phyloP scores from a whole-genome alignment of 768 basidiomycete species.

The Leccinum subgranulosum region DNA sequence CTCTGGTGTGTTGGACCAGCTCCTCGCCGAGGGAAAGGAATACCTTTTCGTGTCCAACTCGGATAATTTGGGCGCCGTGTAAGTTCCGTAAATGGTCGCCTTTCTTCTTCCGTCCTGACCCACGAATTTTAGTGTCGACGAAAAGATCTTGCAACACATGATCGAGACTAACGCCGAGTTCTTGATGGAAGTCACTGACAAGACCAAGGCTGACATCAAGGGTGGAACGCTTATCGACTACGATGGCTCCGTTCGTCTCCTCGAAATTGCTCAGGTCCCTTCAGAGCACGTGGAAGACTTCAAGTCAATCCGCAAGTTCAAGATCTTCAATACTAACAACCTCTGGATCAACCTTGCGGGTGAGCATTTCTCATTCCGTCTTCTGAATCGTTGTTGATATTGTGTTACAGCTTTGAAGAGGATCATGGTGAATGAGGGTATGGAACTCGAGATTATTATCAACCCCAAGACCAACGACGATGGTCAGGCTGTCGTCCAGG shows the following conservation, averaged over 20 bases:
- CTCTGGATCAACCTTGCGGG: slow-evolving; percentile 54
- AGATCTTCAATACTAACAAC: slow-evolving; percentile 77
- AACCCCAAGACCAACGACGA: slow-evolving; percentile 69
- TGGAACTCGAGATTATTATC: slow-evolving; percentile 81
- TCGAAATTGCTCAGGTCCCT: slow-evolving; percentile 75
- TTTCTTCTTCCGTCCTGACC: slow-evolving; percentile 1
- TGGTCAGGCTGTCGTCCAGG: slow-evolving; percentile 69
- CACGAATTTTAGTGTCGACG: slow-evolving; percentile 49
- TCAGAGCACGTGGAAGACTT: slow-evolving; percentile 72
- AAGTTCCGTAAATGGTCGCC: slow-evolving; percentile 14
- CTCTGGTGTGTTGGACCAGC: slow-evolving; percentile 71
- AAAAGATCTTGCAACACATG: slow-evolving; percentile 66
- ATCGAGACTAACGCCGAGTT: slow-evolving; percentile 62
- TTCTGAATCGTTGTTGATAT: not conserved
- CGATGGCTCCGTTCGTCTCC: slow-evolving; percentile 62
- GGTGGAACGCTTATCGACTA: slow-evolving; percentile 70
- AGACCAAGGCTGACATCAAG: slow-evolving; percentile 81
- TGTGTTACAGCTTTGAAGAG: slow-evolving; percentile 58
- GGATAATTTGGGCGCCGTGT: slow-evolving; percentile 71
- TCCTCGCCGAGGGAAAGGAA: slow-evolving; percentile 68
- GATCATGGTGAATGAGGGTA: slow-evolving; percentile 60
- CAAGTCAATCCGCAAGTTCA: slow-evolving; percentile 75
- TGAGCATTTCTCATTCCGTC: slow-evolving; percentile 11
- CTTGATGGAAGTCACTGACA: slow-evolving; percentile 78
- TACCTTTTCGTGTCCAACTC: slow-evolving; percentile 80